Conservation (phyloP, 164 flowering plant species). For the Aristolochia contorta region DNA sequence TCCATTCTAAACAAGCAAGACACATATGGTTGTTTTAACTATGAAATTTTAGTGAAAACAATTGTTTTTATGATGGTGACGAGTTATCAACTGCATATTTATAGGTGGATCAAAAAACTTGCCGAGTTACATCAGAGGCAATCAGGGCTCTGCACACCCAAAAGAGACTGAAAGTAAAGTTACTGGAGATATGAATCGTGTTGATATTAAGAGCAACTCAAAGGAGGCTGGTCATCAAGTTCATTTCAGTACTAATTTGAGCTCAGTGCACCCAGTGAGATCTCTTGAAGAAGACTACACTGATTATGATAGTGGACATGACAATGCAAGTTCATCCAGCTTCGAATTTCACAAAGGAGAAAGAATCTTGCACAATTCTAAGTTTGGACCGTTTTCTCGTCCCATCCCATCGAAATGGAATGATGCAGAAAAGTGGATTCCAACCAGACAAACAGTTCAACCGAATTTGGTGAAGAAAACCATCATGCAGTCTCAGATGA, state of each 20-base stretch:
- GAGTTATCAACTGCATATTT: not conserved
- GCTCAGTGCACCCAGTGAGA: constrained; percentile 51
- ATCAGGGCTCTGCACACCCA: constrained; percentile 12
- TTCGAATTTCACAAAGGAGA: constrained; percentile 89
- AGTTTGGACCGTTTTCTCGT: constrained; percentile 37
- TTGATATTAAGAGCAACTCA: constrained; percentile 23
- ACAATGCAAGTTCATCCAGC: constrained; percentile 78
- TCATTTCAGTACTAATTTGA: constrained; percentile 22
- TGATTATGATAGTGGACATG: constrained; percentile 62
- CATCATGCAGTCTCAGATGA: constrained; percentile 22
- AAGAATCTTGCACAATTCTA: constrained; percentile 30
- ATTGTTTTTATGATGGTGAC: too few relatives aligned
- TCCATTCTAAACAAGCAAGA: too few relatives aligned
- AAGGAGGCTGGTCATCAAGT: constrained; percentile 17
- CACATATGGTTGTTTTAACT: too few relatives aligned
- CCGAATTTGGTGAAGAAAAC: constrained; percentile 33
- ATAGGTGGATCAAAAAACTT: constrained; percentile 8
- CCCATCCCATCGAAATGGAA: constrained; percentile 87
- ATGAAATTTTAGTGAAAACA: too few relatives aligned
- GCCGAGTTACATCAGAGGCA: constrained; percentile 10
- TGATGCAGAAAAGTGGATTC: constrained; percentile 93
- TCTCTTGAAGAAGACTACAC: constrained; percentile 57
- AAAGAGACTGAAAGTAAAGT: constrained; percentile 21
- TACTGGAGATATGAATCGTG: constrained; percentile 16
- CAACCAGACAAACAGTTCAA: constrained; percentile 39